These are phyloP conservation scores for Rosa multiflora DNA, from an alignment of 306 rosid genomes.

Conservation along the genomic window DNA sequence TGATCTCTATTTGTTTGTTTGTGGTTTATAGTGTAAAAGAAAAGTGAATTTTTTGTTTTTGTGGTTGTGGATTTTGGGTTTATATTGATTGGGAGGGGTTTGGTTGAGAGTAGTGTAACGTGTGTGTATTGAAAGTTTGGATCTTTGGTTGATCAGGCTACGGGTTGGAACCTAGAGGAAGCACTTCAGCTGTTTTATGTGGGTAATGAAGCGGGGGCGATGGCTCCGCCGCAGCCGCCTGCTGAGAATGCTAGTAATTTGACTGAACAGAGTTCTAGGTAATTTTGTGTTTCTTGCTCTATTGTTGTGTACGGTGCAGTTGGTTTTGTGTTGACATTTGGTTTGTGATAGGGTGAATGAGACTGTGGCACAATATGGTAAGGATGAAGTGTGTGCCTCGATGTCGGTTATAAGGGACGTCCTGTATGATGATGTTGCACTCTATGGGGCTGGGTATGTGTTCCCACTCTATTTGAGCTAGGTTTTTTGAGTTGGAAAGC, in stretches of 20 bases:
- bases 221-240: constrained; percentile 38
- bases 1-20: background rate
- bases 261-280: constrained; percentile 48
- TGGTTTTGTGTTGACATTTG: no score
- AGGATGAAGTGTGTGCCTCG: no score
- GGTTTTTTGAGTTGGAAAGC: no score
- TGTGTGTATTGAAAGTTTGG: constrained; percentile 16
- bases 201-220: constrained; percentile 61
- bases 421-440: no score
- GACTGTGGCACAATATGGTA: no score
- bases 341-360: no score
- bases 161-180: constrained; percentile 93
- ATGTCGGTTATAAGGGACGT: no score
- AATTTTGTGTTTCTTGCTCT: background rate
- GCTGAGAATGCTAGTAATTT: constrained; percentile 42
- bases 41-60: background rate
- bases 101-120: background rate
- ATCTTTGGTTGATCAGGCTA: constrained; percentile 59
- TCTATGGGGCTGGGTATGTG: no score
- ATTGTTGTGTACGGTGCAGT: background rate
- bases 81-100: background rate
- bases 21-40: background rate
- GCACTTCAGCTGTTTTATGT: constrained; percentile 87
- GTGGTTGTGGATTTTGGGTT: background rate
- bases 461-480: no score